Conservation (phyloP, 2,329 filamentous ascomycete genomes). For the Leptographium wingfieldii region DNA sequence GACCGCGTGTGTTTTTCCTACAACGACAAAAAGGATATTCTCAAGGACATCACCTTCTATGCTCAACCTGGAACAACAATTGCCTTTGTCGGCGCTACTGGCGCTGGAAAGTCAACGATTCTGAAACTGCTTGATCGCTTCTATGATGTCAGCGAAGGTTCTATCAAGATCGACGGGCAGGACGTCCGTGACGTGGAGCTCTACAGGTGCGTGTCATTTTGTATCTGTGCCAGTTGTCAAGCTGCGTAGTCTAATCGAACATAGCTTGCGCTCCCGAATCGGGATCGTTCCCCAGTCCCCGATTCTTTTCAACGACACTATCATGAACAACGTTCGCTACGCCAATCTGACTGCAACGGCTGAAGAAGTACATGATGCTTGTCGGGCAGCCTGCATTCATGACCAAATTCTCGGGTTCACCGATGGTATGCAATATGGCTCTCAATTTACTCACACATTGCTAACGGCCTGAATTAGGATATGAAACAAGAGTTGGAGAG, state of each 20-base stretch:
- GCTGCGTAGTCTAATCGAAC: not conserved
- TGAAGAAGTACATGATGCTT: slow-evolving; percentile 41
- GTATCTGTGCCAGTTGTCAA: not conserved
- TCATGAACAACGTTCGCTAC: slow-evolving; percentile 48
- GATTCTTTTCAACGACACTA: slow-evolving; percentile 43
- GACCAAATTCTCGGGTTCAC: slow-evolving; percentile 43
- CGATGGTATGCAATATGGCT: slow-evolving; percentile 23
- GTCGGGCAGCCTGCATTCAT: slow-evolving; percentile 42
- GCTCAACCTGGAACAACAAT: slow-evolving; percentile 40
- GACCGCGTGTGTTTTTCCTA: slow-evolving; percentile 45
- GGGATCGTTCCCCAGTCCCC: slow-evolving; percentile 45
- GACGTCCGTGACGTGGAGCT: slow-evolving; percentile 42
- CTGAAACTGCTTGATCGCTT: slow-evolving; percentile 46
- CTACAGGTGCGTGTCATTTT: slow-evolving; percentile 23
- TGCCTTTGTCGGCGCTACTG: slow-evolving; percentile 48
- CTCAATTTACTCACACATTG: not conserved
- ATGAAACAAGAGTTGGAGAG: slow-evolving; percentile 37
- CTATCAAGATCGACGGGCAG: slow-evolving; percentile 42
- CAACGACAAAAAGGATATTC: slow-evolving; percentile 44
- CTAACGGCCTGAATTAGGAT: slow-evolving; percentile 21
- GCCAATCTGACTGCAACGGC: slow-evolving; percentile 40
- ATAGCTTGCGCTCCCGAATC: slow-evolving; percentile 34
- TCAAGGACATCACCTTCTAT: slow-evolving; percentile 39
- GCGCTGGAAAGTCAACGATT: slow-evolving; percentile 46
- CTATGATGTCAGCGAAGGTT: slow-evolving; percentile 41